Percentiles rank a stretch among this genome's conserved stretches.
These are phyloP conservation scores for Polytolypa hystricis DNA, from an alignment of 2,329 filamentous ascomycete genomes.

Conservation along the genomic window DNA sequence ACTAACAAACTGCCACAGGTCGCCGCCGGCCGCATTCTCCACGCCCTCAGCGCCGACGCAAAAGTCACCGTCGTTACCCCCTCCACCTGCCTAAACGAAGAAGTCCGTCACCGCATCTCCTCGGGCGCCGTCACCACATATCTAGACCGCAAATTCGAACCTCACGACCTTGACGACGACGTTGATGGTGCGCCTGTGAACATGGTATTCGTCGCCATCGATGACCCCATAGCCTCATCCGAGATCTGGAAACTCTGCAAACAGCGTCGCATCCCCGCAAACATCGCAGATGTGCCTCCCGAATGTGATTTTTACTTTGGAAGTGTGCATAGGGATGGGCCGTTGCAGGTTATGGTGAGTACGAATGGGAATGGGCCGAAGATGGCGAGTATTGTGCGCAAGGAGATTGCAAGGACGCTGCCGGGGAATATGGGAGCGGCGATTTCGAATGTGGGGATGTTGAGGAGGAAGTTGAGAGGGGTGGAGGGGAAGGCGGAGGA, in stretches of 20 bases:
- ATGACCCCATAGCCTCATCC: slow-evolving; percentile 84
- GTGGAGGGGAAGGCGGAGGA: slow-evolving; percentile 62
- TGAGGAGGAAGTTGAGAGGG: slow-evolving; percentile 68
- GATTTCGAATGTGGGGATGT: slow-evolving; percentile 68
- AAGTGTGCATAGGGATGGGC: slow-evolving; percentile 86
- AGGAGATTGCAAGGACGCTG: slow-evolving; percentile 65
- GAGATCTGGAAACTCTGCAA: slow-evolving; percentile 92
- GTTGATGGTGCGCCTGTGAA: slow-evolving; percentile 33
- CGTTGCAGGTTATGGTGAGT: slow-evolving; percentile 95
- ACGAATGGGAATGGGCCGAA: slow-evolving; percentile 95
- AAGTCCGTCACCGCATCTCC: slow-evolving; percentile 72
- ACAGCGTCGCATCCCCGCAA: slow-evolving; percentile 69
- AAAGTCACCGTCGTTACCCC: slow-evolving; percentile 79
- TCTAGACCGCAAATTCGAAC: slow-evolving; percentile 72
- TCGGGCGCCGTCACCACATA: slow-evolving; percentile 67
- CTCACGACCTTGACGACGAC: slow-evolving; percentile 58
- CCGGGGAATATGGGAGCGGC: slow-evolving; percentile 74
- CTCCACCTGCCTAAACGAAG: slow-evolving; percentile 66
- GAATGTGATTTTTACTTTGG: slow-evolving; percentile 99
- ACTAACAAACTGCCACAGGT: slow-evolving; percentile 49
- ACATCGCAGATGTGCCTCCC: slow-evolving; percentile 91
- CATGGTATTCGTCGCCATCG: slow-evolving; percentile 89
- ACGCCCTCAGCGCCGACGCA: slow-evolving; percentile 90
- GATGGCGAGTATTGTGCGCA: slow-evolving; percentile 73
- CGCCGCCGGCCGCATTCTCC: slow-evolving; percentile 84